A percentile compares a stretch with the other conserved stretches of the same genome.
Conservation (phyloP, 2,329 filamentous ascomycete genomes). For the Penicillium fuscoglaucum region DNA sequence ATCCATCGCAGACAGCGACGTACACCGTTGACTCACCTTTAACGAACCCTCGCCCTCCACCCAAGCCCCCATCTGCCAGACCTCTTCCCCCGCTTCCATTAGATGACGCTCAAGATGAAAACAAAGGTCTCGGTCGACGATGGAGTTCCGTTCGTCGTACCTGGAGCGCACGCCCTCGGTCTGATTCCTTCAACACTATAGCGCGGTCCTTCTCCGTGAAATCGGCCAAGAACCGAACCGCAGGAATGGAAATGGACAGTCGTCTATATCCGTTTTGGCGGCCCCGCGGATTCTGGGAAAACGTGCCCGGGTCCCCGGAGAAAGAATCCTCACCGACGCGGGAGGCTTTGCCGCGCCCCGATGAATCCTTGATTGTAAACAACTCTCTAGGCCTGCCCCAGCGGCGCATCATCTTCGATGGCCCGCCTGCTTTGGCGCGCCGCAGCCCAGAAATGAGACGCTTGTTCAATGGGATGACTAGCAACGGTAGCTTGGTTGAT, state of each 20-base stretch:
- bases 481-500: slow-evolving; percentile 34
- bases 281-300: slow-evolving; percentile 64
- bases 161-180: slow-evolving; percentile 39
- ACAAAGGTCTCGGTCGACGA: slow-evolving; percentile 30
- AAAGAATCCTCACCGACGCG: slow-evolving; percentile 42
- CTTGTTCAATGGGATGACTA: slow-evolving; percentile 29
- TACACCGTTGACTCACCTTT: slow-evolving; percentile 56
- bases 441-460: slow-evolving; percentile 35
- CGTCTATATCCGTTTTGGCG: slow-evolving; percentile 63
- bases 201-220: slow-evolving; percentile 42
- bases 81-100: slow-evolving; percentile 57
- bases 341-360: slow-evolving; percentile 21
- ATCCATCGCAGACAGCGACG: slow-evolving; percentile 12
- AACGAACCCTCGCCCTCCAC: slow-evolving; percentile 58
- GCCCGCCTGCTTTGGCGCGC: slow-evolving; percentile 38
- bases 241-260: slow-evolving; percentile 48
- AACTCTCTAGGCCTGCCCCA: slow-evolving; percentile 59
- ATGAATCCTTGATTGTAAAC: slow-evolving; percentile 49
- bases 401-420: slow-evolving; percentile 47
- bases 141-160: slow-evolving; percentile 42
- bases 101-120: slow-evolving; percentile 33
- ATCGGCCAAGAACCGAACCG: slow-evolving; percentile 45
- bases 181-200: slow-evolving; percentile 43
- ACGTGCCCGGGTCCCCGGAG: slow-evolving; percentile 43
- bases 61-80: slow-evolving; percentile 57